Conservation (phyloP, 2,329 filamentous ascomycete species). For the Clarireedia paspali region DNA sequence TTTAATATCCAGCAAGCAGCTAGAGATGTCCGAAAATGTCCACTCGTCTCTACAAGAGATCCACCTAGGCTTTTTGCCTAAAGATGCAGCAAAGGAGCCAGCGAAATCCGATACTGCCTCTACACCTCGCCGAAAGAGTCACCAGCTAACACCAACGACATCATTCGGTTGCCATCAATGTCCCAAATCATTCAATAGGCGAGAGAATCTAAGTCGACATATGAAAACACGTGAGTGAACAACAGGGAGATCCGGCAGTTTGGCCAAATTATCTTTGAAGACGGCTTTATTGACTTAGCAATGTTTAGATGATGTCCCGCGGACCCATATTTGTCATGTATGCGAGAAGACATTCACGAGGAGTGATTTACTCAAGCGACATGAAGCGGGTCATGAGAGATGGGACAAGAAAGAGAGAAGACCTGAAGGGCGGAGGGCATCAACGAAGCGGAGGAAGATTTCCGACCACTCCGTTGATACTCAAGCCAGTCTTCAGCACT, state of each 20-base stretch:
- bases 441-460: conserved; percentile 13
- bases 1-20: not conserved
- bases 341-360: conserved; percentile 22
- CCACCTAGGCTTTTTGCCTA: not conserved
- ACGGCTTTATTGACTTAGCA: conserved; percentile 3
- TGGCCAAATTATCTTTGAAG: not conserved
- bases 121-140: not conserved
- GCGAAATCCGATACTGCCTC: not conserved
- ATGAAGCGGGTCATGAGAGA: conserved; percentile 20
- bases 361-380: conserved; percentile 21
- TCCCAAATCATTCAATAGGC: conserved; percentile 18
- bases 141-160: not conserved
- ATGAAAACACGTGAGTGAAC: conserved; percentile 18
- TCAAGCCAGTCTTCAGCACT: not conserved
- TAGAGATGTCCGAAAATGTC: not conserved
- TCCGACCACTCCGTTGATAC: not conserved
- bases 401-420: conserved; percentile 15
- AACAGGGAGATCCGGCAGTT: not conserved
- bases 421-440: not conserved
- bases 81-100: not conserved
- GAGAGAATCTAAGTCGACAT: conserved; percentile 23
- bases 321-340: conserved; percentile 18
- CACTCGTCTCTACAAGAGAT: not conserved
- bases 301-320: conserved; percentile 11
- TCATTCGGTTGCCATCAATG: conserved; percentile 16